A percentile compares a stretch with the other conserved stretches of the same genome.
Evolutionary conservation across 768 basidiomycete genomes (phyloP).

Genomic region (Pleurotus salmoneostramineus): DNA sequence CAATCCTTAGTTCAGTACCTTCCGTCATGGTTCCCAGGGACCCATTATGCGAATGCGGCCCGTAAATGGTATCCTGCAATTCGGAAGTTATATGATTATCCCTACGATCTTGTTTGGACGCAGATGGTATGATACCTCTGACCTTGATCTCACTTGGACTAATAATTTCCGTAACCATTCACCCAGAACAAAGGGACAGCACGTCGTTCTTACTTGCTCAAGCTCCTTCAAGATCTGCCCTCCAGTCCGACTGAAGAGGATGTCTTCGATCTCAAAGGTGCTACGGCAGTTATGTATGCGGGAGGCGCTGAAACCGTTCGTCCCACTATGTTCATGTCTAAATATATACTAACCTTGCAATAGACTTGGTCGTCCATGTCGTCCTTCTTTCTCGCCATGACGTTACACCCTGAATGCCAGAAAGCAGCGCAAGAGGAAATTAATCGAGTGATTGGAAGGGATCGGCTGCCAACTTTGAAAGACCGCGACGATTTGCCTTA

Average conservation of each 20-base stretch:
- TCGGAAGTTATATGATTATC: slow-evolving; percentile 22
- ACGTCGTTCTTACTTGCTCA: too few relatives aligned
- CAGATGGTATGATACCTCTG: slow-evolving; percentile 22
- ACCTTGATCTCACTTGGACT: too few relatives aligned
- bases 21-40: slow-evolving; percentile 30
- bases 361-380: slow-evolving; percentile 11
- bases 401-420: slow-evolving; percentile 20
- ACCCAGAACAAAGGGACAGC: too few relatives aligned
- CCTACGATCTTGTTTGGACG: slow-evolving; percentile 24
- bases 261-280: slow-evolving; percentile 17
- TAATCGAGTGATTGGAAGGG: slow-evolving; percentile 17
- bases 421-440: slow-evolving; percentile 24
- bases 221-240: not conserved
- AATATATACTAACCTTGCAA: not conserved
- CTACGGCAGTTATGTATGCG: slow-evolving; percentile 27
- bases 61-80: slow-evolving; percentile 11
- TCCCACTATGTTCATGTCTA: not conserved
- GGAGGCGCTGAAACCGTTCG: slow-evolving; percentile 33
- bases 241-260: not conserved
- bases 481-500: slow-evolving; percentile 21
- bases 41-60: slow-evolving; percentile 17
- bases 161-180: too few relatives aligned
- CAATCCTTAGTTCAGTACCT: slow-evolving; percentile 20
- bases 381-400: slow-evolving; percentile 24
- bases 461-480: slow-evolving; percentile 21